These are phyloP conservation scores for Backusella mclennaniae DNA, from an alignment of 192 early-diverging fungal genomes.

Conservation along the genomic window DNA sequence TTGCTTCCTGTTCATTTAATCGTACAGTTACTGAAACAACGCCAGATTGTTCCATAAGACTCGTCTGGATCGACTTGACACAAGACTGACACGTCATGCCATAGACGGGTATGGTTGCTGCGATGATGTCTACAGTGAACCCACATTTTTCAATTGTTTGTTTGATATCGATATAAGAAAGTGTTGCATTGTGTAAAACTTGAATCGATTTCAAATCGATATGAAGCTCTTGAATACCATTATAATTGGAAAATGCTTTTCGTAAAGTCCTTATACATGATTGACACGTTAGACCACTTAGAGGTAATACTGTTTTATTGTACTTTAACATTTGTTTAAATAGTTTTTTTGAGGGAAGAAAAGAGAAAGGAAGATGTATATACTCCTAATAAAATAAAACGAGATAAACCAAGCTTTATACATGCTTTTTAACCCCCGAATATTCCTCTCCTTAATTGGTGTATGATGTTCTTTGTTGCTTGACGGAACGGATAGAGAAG, in stretches of 20 bases:
- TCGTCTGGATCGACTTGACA: conserved; percentile 65
- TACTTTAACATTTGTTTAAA: not conserved
- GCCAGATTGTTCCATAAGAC: conserved; percentile 47
- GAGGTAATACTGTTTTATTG: conserved; percentile 12
- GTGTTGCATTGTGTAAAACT: conserved; percentile 21
- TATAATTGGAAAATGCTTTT: conserved; percentile 40
- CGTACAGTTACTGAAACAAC: conserved; percentile 7
- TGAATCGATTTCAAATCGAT: conserved; percentile 20
- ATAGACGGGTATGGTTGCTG: conserved; percentile 39
- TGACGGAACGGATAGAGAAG: not conserved
- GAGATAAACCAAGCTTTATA: not conserved
- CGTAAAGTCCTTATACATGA: conserved; percentile 78
- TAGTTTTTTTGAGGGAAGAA: not conserved
- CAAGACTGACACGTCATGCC: conserved; percentile 91
- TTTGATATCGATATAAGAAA: conserved; percentile 36
- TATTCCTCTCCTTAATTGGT: not conserved
- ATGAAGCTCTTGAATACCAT: conserved; percentile 9
- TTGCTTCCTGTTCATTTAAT: not conserved
- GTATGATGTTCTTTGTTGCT: not conserved
- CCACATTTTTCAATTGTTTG: conserved; percentile 65
- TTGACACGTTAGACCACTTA: conserved; percentile 80
- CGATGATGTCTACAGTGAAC: conserved; percentile 50
- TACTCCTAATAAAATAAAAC: not conserved
- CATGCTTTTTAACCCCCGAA: not conserved
- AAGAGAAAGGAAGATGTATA: not conserved